Conservation (phyloP, 1,284 basidiomycete genomes). For the Trametes polyzona region DNA sequence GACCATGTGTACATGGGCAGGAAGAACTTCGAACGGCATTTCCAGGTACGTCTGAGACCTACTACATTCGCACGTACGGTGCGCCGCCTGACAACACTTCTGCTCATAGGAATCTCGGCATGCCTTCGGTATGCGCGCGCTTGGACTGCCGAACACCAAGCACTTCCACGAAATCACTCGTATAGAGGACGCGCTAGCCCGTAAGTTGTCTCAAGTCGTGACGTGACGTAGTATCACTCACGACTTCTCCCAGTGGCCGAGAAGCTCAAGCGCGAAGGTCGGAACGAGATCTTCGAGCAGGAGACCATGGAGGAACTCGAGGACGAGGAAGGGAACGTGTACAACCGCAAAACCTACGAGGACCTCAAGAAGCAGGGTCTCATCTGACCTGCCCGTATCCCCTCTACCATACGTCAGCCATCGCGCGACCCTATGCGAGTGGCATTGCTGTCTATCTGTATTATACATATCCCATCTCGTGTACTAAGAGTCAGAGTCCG, state of each 20-base stretch:
- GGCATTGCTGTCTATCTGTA: slow-evolving; percentile 11
- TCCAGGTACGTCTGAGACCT: too few relatives aligned
- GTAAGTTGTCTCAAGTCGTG: slow-evolving; percentile 55
- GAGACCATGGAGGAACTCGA: slow-evolving; percentile 97
- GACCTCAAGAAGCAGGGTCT: slow-evolving; percentile 92
- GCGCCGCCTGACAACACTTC: not conserved
- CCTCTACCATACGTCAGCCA: not conserved
- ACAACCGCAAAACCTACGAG: slow-evolving; percentile 89
- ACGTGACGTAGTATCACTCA: not conserved
- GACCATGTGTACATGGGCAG: slow-evolving; percentile 96
- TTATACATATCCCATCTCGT: slow-evolving; percentile 16
- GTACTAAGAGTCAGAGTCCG: slow-evolving; percentile 16
- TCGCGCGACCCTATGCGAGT: not conserved
- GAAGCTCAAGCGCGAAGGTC: slow-evolving; percentile 92
- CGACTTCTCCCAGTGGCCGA: slow-evolving; percentile 74
- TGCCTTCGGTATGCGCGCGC: slow-evolving; percentile 97
- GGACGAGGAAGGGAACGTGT: slow-evolving; percentile 96
- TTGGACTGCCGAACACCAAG: slow-evolving; percentile 97
- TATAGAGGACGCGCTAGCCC: slow-evolving; percentile 93
- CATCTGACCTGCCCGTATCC: slow-evolving; percentile 53
- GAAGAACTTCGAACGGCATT: slow-evolving; percentile 95
- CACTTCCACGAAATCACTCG: slow-evolving; percentile 99
- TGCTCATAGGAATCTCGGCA: slow-evolving; percentile 83
- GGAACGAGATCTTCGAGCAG: slow-evolving; percentile 87
- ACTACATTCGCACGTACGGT: slow-evolving; percentile 30